Evolutionary conservation across 1,284 basidiomycete species (phyloP).

Genomic region (Irpex sp.): DNA sequence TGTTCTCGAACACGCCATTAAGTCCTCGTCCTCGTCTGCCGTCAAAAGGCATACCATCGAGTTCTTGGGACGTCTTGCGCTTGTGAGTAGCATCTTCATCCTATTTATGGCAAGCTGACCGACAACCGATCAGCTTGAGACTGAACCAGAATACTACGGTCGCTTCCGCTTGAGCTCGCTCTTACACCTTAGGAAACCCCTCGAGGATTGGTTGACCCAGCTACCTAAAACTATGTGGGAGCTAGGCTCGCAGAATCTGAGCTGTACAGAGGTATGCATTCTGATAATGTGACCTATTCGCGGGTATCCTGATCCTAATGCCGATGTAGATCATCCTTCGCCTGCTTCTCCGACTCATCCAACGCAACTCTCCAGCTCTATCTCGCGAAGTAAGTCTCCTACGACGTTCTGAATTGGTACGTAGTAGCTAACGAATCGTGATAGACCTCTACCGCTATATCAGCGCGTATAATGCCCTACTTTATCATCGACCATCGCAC

Average conservation of each 20-base stretch:
- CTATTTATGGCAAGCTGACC: not conserved
- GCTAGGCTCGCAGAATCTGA: constrained; percentile 52
- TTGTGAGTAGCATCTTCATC: constrained; percentile 43
- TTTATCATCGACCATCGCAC: constrained; percentile 70
- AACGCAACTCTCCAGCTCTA: constrained; percentile 45
- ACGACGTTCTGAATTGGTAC: not conserved
- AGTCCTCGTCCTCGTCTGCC: constrained; percentile 48
- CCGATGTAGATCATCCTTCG: constrained; percentile 53
- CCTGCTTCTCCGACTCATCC: constrained; percentile 55
- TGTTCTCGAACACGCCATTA: constrained; percentile 53
- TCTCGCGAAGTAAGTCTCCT: constrained; percentile 32
- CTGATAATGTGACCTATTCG: too few relatives aligned
- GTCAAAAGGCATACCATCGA: constrained; percentile 63
- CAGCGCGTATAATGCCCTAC: constrained; percentile 65
- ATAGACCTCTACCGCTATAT: constrained; percentile 41
- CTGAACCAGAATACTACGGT: constrained; percentile 49
- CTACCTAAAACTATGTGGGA: constrained; percentile 85
- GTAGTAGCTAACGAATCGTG: not conserved
- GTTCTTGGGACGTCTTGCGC: constrained; percentile 62
- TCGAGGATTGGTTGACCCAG: constrained; percentile 61
- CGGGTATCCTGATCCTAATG: not conserved
- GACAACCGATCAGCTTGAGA: constrained; percentile 47
- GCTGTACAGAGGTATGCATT: constrained; percentile 54
- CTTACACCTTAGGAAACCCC: constrained; percentile 29
- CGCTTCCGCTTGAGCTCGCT: constrained; percentile 36